Percentiles rank a stretch among this genome's conserved stretches.
Conservation (phyloP, 2,329 filamentous ascomycete species). For the Ilyonectria mors-panacis region DNA sequence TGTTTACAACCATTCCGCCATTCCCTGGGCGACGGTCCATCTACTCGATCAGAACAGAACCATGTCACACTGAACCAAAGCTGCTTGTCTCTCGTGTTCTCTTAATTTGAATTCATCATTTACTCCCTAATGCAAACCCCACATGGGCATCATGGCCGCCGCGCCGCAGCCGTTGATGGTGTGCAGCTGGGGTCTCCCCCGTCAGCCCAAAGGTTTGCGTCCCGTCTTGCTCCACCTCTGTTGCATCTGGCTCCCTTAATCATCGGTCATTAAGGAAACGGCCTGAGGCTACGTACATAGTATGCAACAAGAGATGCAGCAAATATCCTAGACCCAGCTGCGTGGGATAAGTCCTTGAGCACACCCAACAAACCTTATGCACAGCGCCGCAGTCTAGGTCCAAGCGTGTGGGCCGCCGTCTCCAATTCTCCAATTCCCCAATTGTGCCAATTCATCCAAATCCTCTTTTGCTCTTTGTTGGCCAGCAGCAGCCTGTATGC, state of each 20-base stretch:
- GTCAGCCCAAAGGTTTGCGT: constrained; percentile 11
- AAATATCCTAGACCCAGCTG: not conserved
- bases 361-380: not conserved
- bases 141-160: constrained; percentile 8
- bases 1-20: not conserved
- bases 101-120: not conserved
- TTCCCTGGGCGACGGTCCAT: not conserved
- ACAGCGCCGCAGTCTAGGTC: not conserved
- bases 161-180: constrained; percentile 13
- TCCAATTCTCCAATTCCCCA: constrained; percentile 9
- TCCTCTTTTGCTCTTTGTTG: not conserved
- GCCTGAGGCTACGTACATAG: constrained; percentile 9
- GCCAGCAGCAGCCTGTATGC: not conserved
- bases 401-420: constrained; percentile 1
- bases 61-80: not conserved
- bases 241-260: constrained; percentile 6
- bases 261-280: not conserved
- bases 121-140: constrained; percentile 1
- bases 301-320: constrained; percentile 8
- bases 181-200: constrained; percentile 17
- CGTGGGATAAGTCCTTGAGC: not conserved
- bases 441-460: not conserved
- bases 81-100: not conserved
- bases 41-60: not conserved
- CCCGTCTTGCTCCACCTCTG: constrained; percentile 10